Conservation (phyloP, 331 rosid genomes). For the Dryas integrifolia region DNA sequence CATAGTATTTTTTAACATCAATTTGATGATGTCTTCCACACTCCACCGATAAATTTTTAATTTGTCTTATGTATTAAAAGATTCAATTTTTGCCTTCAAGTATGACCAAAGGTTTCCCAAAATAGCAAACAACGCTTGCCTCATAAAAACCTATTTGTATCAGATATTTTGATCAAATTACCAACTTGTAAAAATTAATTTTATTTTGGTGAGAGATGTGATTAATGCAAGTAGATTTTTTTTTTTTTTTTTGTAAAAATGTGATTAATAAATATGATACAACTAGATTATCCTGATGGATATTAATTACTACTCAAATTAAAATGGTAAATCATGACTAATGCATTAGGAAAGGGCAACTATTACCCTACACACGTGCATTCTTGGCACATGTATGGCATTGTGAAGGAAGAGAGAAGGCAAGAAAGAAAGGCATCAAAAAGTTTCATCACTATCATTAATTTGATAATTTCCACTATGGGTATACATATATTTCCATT, state of each 20-base stretch:
- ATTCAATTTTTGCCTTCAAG: constrained; percentile 4
- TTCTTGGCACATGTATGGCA: constrained; percentile 7
- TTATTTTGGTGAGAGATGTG: neutral
- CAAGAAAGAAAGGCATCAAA: constrained; percentile 18
- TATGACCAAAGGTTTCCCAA: constrained; percentile 5
- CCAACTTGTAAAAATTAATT: neutral
- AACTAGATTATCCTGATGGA: too few relatives aligned
- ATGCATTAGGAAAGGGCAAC: constrained; percentile 22
- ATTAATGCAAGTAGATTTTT: neutral
- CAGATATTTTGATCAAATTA: too few relatives aligned
- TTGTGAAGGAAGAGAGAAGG: neutral
- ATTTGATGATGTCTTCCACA: constrained; percentile 14
- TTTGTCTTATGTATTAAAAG: constrained; percentile 25
- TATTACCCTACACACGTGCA: constrained; percentile 15
- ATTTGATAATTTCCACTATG: constrained; percentile 5
- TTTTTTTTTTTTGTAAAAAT: neutral
- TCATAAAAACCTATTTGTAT: too few relatives aligned
- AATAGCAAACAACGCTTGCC: neutral
- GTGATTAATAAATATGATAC: neutral
- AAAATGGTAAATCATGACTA: neutral
- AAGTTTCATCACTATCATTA: constrained; percentile 24
- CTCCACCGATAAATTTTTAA: neutral
- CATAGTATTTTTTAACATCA: neutral
- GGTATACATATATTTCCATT: constrained; percentile 33
- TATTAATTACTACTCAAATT: too few relatives aligned